A percentile compares a stretch with the other conserved stretches of the same genome.
Evolutionary conservation across 1,139 yeast species (phyloP).

Genomic region (Nematodospora anomalae): DNA sequence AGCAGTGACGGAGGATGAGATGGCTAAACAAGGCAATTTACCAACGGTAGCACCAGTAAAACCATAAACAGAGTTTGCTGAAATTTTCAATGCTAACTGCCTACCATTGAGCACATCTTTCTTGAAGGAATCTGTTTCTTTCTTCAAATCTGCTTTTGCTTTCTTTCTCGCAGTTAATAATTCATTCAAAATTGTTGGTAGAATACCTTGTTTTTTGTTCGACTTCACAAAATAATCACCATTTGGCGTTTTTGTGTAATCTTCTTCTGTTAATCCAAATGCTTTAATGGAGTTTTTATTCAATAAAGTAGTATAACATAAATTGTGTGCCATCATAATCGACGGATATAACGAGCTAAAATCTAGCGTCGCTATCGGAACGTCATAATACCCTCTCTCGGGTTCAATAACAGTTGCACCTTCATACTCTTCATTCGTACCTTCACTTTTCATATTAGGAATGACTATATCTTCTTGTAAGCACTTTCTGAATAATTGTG

Average conservation of each 20-base stretch:
- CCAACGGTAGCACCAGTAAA: slow-evolving; percentile 99
- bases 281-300: slow-evolving; percentile 69
- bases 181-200: slow-evolving; percentile 90
- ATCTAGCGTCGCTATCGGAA: slow-evolving; percentile 96
- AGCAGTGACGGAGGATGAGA: slow-evolving; percentile 93
- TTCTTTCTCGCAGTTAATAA: slow-evolving; percentile 87
- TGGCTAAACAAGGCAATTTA: slow-evolving; percentile 92
- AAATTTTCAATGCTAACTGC: slow-evolving; percentile 91
- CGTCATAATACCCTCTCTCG: slow-evolving; percentile 89
- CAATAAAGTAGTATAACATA: slow-evolving; percentile 89
- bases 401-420: slow-evolving; percentile 99
- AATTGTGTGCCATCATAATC: slow-evolving; percentile 98
- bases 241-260: slow-evolving; percentile 86
- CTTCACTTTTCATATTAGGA: slow-evolving; percentile 86
- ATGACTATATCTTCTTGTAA: slow-evolving; percentile 80
- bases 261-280: slow-evolving; percentile 63
- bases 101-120: slow-evolving; percentile 95
- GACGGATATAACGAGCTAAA: slow-evolving; percentile 97
- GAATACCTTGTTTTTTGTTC: slow-evolving; percentile 70
- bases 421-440: slow-evolving; percentile 87
- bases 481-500: slow-evolving; percentile 92
- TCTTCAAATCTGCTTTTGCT: slow-evolving; percentile 86
- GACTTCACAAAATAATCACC: slow-evolving; percentile 89
- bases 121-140: slow-evolving; percentile 92
- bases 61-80: slow-evolving; percentile 98